Evolutionary conservation across 768 basidiomycete species (phyloP).

Genomic region (Trametes meyenii): DNA sequence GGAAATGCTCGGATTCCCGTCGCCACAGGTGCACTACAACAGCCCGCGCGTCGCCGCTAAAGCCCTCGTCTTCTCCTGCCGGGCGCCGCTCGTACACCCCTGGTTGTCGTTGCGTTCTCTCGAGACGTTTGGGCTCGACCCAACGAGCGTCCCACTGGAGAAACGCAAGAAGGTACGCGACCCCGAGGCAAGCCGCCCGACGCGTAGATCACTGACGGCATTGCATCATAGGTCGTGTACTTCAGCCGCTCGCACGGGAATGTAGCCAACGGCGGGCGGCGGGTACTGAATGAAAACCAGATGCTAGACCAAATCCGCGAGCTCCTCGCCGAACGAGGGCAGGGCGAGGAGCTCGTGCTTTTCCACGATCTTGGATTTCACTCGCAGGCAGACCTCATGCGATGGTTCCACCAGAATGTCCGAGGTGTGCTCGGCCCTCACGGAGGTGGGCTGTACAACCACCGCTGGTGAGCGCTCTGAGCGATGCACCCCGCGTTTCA

Average conservation of each 20-base stretch:
- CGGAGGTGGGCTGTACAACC: slow-evolving; percentile 1
- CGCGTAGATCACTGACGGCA: not conserved
- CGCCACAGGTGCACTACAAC: not conserved
- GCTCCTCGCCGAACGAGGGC: not conserved
- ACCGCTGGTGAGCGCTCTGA: not conserved
- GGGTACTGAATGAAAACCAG: not conserved
- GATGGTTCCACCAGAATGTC: not conserved
- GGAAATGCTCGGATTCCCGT: not conserved
- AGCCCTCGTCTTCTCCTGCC: slow-evolving; percentile 1
- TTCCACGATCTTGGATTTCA: not conserved
- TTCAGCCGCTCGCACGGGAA: not conserved
- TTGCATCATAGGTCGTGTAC: not conserved
- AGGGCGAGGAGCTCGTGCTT: slow-evolving; percentile 6
- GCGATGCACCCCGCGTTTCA: not conserved
- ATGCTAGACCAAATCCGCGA: not conserved
- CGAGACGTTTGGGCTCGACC: not conserved
- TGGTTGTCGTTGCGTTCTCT: not conserved
- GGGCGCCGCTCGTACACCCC: not conserved
- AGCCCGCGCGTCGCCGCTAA: not conserved
- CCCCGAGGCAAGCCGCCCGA: not conserved
- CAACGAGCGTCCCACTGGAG: not conserved
- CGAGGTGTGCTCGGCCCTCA: not conserved
- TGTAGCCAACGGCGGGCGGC: not conserved
- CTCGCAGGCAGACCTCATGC: not conserved
- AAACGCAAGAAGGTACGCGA: not conserved